A percentile compares a stretch with the other conserved stretches of the same genome.
Evolutionary conservation across 2,329 filamentous ascomycete genomes (phyloP).

Genomic region (Teratosphaeria gauchensis): DNA sequence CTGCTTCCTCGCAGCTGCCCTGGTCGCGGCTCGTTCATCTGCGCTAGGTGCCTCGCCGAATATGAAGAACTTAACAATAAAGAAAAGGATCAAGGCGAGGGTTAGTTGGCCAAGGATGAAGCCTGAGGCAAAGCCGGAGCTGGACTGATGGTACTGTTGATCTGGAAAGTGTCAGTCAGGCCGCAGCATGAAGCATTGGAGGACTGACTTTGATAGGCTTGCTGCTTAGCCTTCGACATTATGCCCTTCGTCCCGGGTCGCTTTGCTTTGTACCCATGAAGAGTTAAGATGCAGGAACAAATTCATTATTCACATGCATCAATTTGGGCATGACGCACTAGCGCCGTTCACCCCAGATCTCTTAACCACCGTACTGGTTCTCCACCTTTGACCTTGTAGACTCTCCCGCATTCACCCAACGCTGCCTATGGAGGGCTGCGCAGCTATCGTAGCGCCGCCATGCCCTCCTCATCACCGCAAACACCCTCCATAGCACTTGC

Average conservation of each 20-base stretch:
- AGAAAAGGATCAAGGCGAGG: conserved; percentile 79
- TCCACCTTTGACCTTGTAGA: not conserved
- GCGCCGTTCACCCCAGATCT: not conserved
- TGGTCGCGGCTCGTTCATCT: conserved; percentile 66
- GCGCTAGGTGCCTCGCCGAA: conserved; percentile 86
- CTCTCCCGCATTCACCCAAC: not conserved
- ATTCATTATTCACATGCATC: not conserved
- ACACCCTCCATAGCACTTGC: not conserved
- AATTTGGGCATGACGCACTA: not conserved
- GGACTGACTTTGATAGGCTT: conserved; percentile 20
- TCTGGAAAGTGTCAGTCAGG: not conserved
- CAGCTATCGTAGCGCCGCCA: not conserved
- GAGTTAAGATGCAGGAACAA: not conserved
- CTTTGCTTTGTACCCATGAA: not conserved
- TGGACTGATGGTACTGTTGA: conserved; percentile 10
- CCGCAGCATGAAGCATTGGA: not conserved
- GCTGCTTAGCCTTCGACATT: conserved; percentile 28
- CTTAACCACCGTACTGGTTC: not conserved
- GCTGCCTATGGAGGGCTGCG: not conserved
- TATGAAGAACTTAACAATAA: conserved; percentile 99
- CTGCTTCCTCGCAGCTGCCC: conserved; percentile 64
- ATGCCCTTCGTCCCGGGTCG: not conserved
- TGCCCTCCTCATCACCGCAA: not conserved
- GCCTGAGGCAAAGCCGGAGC: conserved; percentile 66
- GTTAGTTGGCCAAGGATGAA: conserved; percentile 89